Evolutionary conservation across 352 stramenopile species (phyloP), one percentile per base, ranked within the genome.

Genomic region (Aphanomyces stellatus): DNA sequence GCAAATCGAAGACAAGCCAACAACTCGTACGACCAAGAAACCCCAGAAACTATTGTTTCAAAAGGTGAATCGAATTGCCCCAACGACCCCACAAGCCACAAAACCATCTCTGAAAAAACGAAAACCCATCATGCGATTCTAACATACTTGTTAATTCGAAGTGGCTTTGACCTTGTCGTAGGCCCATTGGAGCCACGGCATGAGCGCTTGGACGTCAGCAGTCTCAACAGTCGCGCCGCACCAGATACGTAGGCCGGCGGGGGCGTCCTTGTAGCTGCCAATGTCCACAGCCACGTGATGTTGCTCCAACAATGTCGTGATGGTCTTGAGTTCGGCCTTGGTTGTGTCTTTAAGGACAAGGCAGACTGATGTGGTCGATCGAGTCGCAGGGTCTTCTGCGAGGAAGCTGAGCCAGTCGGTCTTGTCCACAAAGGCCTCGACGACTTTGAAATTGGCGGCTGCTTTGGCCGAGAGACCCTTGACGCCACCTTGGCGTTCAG

Each of bases 141-240:
- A n/a, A n/a, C n/a, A n/a, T n/a, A n/a, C n/a, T n/a, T n/a, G n/a
- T n/a, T n/a, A n/a, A n/a, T n/a, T n/a, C n/a, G n/a, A n/a, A n/a
- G n/a, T n/a, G n/a, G n/a, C n/a, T n/a, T n/a, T n/a, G 8, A 93
- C 88, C 73, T 97, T 83, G 10, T 96, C 84, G 73, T 98, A 99
- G 19, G 96, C 96, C 95, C 96, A 99, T 77, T 97, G 95, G 74
- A 99, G 90, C 97, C 97, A 99, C 11, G 97, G 97, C 83, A 99
- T 94, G 61, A 99, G 75, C 60, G 93, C 92, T 74, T 99, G 93
- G 10, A 99, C 70, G 80, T 99, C 97, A 65, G 93, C 89, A 49
- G 91, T 97, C 80, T 99, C 96, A 48, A 99, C 97, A 4, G 97
- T 99, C n/a, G 96, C 96, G 63, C 97, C 97, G 76, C 96, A 99